A percentile compares a stretch with the other conserved stretches of the same genome.
Conservation (phyloP, 495 filamentous ascomycete species). For the Paragyromitra xinjiangensis region DNA sequence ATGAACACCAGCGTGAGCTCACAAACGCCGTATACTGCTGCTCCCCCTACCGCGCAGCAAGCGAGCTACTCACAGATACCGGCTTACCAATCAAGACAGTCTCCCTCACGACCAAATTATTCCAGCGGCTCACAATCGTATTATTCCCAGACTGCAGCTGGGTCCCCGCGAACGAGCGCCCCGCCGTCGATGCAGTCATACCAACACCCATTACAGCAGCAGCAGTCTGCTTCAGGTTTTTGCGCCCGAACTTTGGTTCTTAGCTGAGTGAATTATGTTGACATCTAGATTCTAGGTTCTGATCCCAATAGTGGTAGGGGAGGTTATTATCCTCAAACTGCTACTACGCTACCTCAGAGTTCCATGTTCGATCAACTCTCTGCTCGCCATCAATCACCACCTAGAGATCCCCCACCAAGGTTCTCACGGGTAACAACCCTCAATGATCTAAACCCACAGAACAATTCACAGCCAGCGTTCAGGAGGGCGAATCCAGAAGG, state of each 20-base stretch:
- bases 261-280: slow-evolving; percentile 27
- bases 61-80: slow-evolving; percentile 48
- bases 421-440: slow-evolving; percentile 78
- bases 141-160: slow-evolving; percentile 61
- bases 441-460: slow-evolving; percentile 79
- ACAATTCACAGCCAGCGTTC: slow-evolving; percentile 87
- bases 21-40: slow-evolving; percentile 66
- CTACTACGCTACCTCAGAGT: slow-evolving; percentile 73
- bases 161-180: slow-evolving; percentile 55
- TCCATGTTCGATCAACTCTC: slow-evolving; percentile 78
- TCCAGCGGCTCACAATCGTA: slow-evolving; percentile 71
- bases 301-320: slow-evolving; percentile 49
- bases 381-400: slow-evolving; percentile 63
- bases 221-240: slow-evolving; percentile 64
- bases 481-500: slow-evolving; percentile 95
- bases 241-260: slow-evolving; percentile 49
- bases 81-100: slow-evolving; percentile 67
- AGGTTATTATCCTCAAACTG: slow-evolving; percentile 72
- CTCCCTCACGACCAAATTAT: slow-evolving; percentile 67
- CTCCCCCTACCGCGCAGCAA: slow-evolving; percentile 58
- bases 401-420: slow-evolving; percentile 81
- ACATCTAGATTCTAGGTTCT: slow-evolving; percentile 39
- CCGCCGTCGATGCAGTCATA: slow-evolving; percentile 56
- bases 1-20: slow-evolving; percentile 80
- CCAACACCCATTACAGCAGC: slow-evolving; percentile 54